Evolutionary conservation across 2,329 filamentous ascomycete genomes (phyloP), one percentile per base, ranked within the genome.

Genomic region (Fusarium subglutinans): DNA sequence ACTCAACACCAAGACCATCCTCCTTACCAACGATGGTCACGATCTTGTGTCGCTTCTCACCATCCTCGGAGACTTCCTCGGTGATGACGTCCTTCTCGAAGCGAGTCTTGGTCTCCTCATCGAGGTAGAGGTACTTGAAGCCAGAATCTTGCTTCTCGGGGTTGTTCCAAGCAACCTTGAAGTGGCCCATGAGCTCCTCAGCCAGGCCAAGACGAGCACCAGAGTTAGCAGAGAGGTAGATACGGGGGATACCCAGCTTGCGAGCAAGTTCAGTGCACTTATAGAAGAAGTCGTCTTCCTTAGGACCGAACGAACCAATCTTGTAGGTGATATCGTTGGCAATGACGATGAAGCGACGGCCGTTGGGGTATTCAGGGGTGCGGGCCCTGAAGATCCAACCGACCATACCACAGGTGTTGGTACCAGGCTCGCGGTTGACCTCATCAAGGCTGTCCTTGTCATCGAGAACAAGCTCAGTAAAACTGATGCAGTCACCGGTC

Each of bases 321-420:
- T 97, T 97, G 90, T 94, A 98, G 24, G 96, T 99, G 83, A 99
- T 99, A 81, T 99, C 96, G 89, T 99, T 99, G 88, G 96, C 95
- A 73, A 99, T 92, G 75, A 99, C 94, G 81, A 99, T 91, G 85
- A 98, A 98, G 81, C 94, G 94, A 77, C 96, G 91, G 68, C 96
- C 96, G 74, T 90, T 90, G 66, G 96, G 96, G 82, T 99, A 99
- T 84, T 99, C 96, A 15, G 96, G 96, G 3, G 96, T 98, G 82
- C 91, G 94, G 22, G 95, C 96, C 71, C 94, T 97, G 82, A 98
- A 92, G 76, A 98, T 90, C 96, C 96, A 99, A 76, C 95, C 96
- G 63, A 99, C 96, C 96, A 99, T 99, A 86, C 96, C 96, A 80
- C 96, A 96, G 48, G 89, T 93, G 87, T 99, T 99, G 81, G 94